These are phyloP conservation scores for Pichia pseudocactophila DNA, from an alignment of 805 yeast species.

Conservation along the genomic window DNA sequence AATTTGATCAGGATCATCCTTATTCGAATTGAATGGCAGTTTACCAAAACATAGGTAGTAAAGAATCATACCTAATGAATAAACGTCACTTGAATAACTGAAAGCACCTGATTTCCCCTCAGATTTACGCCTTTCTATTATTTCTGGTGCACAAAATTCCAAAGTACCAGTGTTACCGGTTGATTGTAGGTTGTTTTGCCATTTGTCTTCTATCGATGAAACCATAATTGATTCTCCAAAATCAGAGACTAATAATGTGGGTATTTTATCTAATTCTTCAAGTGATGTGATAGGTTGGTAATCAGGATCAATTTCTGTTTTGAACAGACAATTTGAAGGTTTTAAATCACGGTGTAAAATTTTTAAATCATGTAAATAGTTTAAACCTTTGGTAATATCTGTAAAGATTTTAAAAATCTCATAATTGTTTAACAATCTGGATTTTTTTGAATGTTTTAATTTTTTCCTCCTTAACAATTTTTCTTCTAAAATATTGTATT, in stretches of 20 bases:
- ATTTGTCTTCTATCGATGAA: slow-evolving; percentile 33
- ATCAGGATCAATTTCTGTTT: slow-evolving; percentile 23
- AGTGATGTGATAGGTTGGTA: slow-evolving; percentile 20
- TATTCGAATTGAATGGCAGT: slow-evolving; percentile 44
- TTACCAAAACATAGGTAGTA: slow-evolving; percentile 63
- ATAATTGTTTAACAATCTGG: slow-evolving; percentile 34
- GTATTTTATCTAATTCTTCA: slow-evolving; percentile 32
- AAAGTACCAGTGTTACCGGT: slow-evolving; percentile 85
- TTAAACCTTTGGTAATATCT: slow-evolving; percentile 63
- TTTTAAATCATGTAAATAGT: slow-evolving; percentile 62
- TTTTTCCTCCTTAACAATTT: slow-evolving; percentile 22
- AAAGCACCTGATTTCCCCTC: slow-evolving; percentile 39
- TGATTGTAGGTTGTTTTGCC: slow-evolving; percentile 37
- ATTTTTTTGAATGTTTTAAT: background rate
- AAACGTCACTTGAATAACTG: slow-evolving; percentile 66
- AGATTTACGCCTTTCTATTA: slow-evolving; percentile 31
- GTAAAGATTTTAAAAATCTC: slow-evolving; percentile 63
- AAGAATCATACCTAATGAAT: slow-evolving; percentile 77
- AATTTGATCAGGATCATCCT: slow-evolving; percentile 18
- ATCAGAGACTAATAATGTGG: slow-evolving; percentile 74
- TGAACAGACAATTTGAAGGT: slow-evolving; percentile 77
- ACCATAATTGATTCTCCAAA: slow-evolving; percentile 82
- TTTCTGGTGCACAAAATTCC: slow-evolving; percentile 84
- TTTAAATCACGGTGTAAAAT: slow-evolving; percentile 84
- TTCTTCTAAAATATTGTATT: slow-evolving; percentile 30